Evolutionary conservation across 2,329 filamentous ascomycete species (phyloP).

Genomic region (Cladophialophora bantiana): DNA sequence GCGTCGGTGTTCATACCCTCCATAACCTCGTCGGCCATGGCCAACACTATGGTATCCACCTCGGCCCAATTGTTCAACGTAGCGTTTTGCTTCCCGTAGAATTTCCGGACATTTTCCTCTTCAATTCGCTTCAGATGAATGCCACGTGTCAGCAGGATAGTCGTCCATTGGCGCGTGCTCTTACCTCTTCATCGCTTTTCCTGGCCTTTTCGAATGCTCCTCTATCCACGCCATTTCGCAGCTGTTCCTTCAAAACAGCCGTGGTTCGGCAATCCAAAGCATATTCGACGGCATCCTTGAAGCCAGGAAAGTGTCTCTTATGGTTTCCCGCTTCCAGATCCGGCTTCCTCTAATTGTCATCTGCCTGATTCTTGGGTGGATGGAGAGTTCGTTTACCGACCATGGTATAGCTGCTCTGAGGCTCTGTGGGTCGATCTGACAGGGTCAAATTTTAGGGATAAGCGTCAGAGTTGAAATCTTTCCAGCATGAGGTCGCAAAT

Average conservation of each 20-base stretch:
- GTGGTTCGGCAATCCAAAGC: conserved; percentile 56
- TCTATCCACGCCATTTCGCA: conserved; percentile 57
- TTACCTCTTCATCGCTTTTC: conserved; percentile 60
- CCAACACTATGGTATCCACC: conserved; percentile 64
- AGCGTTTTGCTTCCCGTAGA: conserved; percentile 63
- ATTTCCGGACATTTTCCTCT: conserved; percentile 60
- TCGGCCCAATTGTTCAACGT: conserved; percentile 65
- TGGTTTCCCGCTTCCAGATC: conserved; percentile 41
- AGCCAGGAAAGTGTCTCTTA: conserved; percentile 43
- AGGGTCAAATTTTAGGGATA: not conserved
- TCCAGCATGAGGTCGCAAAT: too few species aligned
- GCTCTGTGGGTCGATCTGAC: not conserved
- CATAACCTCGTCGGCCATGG: conserved; percentile 65
- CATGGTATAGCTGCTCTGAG: conserved; percentile 14
- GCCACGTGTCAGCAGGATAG: conserved; percentile 1
- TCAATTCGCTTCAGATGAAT: conserved; percentile 55
- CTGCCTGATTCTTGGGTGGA: conserved; percentile 3
- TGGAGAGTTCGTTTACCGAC: conserved; percentile 34
- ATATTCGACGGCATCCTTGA: conserved; percentile 57
- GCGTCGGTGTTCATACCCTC: conserved; percentile 66
- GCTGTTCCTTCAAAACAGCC: conserved; percentile 57
- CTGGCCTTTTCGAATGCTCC: conserved; percentile 58
- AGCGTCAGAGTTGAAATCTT: not conserved
- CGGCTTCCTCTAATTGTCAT: conserved; percentile 21
- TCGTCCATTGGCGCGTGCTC: not conserved